Base-by-base conservation (phyloP, 2,329 filamentous ascomycete species). In the Aspergillus sp. region DNA sequence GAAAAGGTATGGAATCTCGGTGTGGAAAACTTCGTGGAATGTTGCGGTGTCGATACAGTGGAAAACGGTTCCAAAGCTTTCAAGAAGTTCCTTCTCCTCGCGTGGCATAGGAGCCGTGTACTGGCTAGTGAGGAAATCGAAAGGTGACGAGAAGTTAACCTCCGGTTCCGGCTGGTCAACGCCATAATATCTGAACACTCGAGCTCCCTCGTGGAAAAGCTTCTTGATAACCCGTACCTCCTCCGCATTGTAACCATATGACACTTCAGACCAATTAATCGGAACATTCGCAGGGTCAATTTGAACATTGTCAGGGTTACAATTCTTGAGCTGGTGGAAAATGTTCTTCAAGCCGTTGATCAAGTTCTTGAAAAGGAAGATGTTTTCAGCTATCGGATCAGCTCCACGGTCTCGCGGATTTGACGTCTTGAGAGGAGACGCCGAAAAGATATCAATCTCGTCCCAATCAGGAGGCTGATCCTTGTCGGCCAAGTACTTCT, bases 1-100 rank as follows among this genome's bases (percentile, higher is more conserved):
- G 73, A 99, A 98, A 39, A 99, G 85, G 74, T 91, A 91, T 39
- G 93, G 93, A 60, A 99, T 98, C 78, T 98, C 95, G 60, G 93
- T 91, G 71, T 96, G 91, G 73, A 99, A 99, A 41, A 99, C 92
- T 77, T 99, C 95, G 68, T 99, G 93, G 72, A 99, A 99, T 0
- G 93, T 97, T 11, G 96, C 95, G 2, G 95, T 95, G 70, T 99
- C 95, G 63, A 99, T 95, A 75, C 93, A 96, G 72, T 99, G 95
- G 71, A 99, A 99, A 27, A 99, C 93, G 0, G 95, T 98, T 2
- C 93, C 95, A 73, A 99, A 99, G 2, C 91, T 96, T 79, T 99
- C 96, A 6, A 99, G 82, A 8, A 99, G 82, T 54, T 99, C 95
- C 73, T 99, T 99, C 75, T 99, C 96, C 71, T 99, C 96, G 68